Evolutionary conservation across 163 green algal species (phyloP).

Genomic region (Scenedesmus sp.): DNA sequence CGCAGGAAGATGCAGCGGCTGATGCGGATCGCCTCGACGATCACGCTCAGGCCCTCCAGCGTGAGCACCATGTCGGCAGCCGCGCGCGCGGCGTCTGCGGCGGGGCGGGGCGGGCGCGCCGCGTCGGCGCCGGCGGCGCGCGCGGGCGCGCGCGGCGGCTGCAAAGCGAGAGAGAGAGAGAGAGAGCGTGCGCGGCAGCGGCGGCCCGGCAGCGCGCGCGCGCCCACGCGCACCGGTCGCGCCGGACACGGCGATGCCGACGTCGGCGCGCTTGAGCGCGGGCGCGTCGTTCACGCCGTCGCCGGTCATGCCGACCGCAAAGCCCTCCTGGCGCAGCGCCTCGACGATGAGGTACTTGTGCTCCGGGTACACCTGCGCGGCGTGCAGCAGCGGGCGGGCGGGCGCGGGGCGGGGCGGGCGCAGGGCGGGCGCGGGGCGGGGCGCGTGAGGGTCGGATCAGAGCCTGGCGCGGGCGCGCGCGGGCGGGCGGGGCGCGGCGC

Average conservation of each 20-base stretch:
- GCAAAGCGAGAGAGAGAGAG: too few species aligned
- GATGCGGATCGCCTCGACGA: slow-evolving; percentile 84
- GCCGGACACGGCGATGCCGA: slow-evolving; percentile 85
- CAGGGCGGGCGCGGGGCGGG: too few species aligned
- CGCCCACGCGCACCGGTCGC: slow-evolving; percentile 82
- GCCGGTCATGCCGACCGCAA: slow-evolving; percentile 87
- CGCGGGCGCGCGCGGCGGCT: too few species aligned
- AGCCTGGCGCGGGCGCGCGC: not conserved
- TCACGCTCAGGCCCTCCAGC: slow-evolving; percentile 75
- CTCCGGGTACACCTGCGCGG: slow-evolving; percentile 46
- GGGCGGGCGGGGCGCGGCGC: too few species aligned
- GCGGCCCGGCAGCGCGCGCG: too few species aligned
- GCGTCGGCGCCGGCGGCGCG: too few species aligned
- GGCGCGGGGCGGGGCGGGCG: not conserved
- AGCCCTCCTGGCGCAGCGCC: slow-evolving; percentile 81
- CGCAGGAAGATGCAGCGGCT: slow-evolving; percentile 82
- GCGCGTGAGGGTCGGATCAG: too few species aligned
- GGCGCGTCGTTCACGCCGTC: slow-evolving; percentile 91
- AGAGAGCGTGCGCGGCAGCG: too few species aligned
- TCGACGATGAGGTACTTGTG: slow-evolving; percentile 86
- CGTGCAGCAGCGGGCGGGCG: not conserved
- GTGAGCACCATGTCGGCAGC: slow-evolving; percentile 94
- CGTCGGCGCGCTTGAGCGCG: slow-evolving; percentile 86
- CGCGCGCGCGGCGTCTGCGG: slow-evolving; percentile 84
- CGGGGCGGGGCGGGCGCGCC: too few species aligned